Evolutionary conservation across 2,329 filamentous ascomycete species (phyloP).

Genomic region (Diaporthe sp.): DNA sequence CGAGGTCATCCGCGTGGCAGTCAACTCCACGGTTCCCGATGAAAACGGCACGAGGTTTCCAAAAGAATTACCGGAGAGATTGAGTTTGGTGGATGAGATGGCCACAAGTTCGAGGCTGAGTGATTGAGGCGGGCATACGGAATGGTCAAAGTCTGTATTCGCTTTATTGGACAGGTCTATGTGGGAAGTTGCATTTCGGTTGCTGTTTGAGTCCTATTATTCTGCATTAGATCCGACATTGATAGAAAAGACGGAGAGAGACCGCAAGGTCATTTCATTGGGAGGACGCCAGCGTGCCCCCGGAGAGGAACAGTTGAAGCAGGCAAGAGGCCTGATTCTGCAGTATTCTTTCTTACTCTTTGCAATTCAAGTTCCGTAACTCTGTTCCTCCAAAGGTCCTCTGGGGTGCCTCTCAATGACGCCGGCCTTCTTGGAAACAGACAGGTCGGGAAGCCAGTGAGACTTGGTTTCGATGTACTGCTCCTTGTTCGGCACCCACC

Average conservation of each 20-base stretch:
- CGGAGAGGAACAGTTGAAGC: neutral
- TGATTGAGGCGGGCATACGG: neutral
- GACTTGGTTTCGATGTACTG: conserved; percentile 38
- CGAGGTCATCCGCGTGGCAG: neutral
- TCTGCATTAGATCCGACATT: conserved; percentile 16
- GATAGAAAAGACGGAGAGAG: conserved; percentile 26
- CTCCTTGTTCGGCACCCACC: conserved; percentile 38
- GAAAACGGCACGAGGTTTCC: neutral
- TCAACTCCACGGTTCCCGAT: neutral
- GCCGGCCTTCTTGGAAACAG: conserved; percentile 25
- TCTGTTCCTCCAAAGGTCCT: conserved; percentile 20
- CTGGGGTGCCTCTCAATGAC: conserved; percentile 29
- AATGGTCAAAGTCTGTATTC: neutral
- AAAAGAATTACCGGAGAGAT: neutral
- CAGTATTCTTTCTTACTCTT: conserved; percentile 3
- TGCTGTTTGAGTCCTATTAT: neutral
- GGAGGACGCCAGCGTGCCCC: neutral
- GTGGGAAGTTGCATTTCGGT: neutral
- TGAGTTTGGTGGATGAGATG: neutral
- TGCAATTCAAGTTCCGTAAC: conserved; percentile 2
- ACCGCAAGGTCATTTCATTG: conserved; percentile 22
- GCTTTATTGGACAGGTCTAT: conserved; percentile 1
- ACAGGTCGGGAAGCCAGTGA: conserved; percentile 33
- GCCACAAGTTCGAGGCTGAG: neutral
- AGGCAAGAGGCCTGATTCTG: neutral